Evolutionary conservation across 2,329 filamentous ascomycete genomes (phyloP).

Genomic region (Phyllosticta citribraziliensis): DNA sequence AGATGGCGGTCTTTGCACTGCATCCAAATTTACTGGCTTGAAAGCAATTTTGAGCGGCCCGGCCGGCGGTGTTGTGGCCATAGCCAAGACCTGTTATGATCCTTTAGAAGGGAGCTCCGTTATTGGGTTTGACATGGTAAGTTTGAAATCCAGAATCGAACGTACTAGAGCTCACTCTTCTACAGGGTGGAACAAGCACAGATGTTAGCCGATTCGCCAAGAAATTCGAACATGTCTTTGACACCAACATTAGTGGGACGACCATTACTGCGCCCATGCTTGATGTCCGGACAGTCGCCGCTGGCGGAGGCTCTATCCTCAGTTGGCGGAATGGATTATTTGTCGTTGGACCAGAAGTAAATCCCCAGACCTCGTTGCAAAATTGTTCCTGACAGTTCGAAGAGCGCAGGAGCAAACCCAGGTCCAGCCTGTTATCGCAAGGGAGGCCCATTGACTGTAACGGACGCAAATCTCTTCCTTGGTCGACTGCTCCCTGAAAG

Average conservation of each 20-base stretch:
- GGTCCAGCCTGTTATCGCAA: constrained; percentile 26
- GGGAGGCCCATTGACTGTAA: constrained; percentile 26
- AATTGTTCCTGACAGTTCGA: background rate
- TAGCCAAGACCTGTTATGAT: constrained; percentile 23
- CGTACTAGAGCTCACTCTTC: constrained; percentile 9
- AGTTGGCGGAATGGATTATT: constrained; percentile 88
- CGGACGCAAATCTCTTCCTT: constrained; percentile 26
- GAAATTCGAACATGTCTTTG: constrained; percentile 21
- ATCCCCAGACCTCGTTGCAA: too few relatives aligned
- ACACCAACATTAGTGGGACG: constrained; percentile 23
- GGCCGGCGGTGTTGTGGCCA: constrained; percentile 28
- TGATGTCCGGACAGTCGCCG: constrained; percentile 29
- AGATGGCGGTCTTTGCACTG: constrained; percentile 22
- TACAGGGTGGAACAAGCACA: constrained; percentile 21
- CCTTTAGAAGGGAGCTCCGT: constrained; percentile 17
- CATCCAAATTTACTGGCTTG: constrained; percentile 21
- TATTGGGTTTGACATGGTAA: constrained; percentile 20
- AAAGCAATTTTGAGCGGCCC: constrained; percentile 24
- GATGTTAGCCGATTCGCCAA: constrained; percentile 26
- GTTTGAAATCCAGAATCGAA: background rate
- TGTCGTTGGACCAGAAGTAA: constrained; percentile 67
- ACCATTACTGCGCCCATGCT: constrained; percentile 23
- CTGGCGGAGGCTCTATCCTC: constrained; percentile 62
- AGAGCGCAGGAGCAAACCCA: constrained; percentile 26
- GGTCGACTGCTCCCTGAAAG: constrained; percentile 21